Base-by-base conservation (phyloP, 2,329 filamentous ascomycete genomes). In the Colletotrichum melonis region DNA sequence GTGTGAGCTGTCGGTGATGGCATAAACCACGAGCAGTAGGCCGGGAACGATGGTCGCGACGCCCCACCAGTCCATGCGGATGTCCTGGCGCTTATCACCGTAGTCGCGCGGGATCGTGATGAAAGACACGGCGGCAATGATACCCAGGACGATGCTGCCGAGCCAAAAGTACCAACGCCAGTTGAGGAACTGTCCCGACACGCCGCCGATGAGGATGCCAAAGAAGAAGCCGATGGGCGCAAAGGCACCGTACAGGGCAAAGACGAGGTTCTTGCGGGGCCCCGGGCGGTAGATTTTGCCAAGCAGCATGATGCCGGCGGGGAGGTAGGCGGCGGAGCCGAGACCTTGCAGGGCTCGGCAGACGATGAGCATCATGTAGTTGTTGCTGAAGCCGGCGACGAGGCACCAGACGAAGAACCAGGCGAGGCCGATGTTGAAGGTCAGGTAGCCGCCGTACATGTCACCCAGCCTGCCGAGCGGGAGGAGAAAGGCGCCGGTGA, bases 101-200 rank as follows among this genome's bases (percentile, higher is more conserved):
- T 80, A 77, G 54, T 80, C 78, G 5, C 78, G 78, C 0, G 86
- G 85, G 28, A 87, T 82, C n/a, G 81, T 82, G 35, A 86, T 70
- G 32, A 81, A 75, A 12, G 82, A 83, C 54, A 87, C 86, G 67
- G 86, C 83, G 12, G 85, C 86, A 2, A 89, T 78, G 26, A 90
- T 54, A 0, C 88, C 85, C 12, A 82, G 76, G 49, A 85, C 72
- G 54, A 83, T 81, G 49, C 79, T 77, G 1, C 92, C 92, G 63
- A 94, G 86, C 84, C 88, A 94, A 78, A 94, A 94, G 79, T 92
- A 94, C 91, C 90, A 93, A 5, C 88, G 80, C 92, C 92, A 94
- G 1, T 77, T 84, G 1, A 90, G 80, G 73, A 86, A 92, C 77
- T 94, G 89, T 0, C 88, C 89, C 1, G 88, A 84, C 0, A 93